A percentile compares a stretch with the other conserved stretches of the same genome.
Conservation (phyloP, 2,329 filamentous ascomycete genomes). For the Colletotrichum musicola region DNA sequence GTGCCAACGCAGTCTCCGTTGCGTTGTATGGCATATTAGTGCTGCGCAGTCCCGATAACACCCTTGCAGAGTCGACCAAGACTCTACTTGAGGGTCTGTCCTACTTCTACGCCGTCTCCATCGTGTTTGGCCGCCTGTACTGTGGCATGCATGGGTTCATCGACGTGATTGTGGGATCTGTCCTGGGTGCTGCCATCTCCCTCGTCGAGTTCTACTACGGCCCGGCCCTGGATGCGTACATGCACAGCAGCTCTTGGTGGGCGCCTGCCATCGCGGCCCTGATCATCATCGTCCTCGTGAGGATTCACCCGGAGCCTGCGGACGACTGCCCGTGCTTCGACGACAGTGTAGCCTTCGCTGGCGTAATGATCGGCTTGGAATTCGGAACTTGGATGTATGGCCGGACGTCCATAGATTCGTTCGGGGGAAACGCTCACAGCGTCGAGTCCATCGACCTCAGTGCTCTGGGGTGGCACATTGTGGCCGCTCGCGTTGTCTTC, state of each 20-base stretch:
- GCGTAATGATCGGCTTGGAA: conserved; percentile 87
- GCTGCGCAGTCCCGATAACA: conserved; percentile 74
- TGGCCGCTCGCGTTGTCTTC: conserved; percentile 76
- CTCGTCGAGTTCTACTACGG: conserved; percentile 72
- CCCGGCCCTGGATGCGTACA: conserved; percentile 75
- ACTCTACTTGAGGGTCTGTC: conserved; percentile 75
- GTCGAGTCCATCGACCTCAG: conserved; percentile 74
- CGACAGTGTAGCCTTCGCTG: conserved; percentile 93
- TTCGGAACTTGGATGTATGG: conserved; percentile 87
- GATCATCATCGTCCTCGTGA: conserved; percentile 79
- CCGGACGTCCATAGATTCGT: conserved; percentile 61
- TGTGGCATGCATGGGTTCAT: conserved; percentile 99
- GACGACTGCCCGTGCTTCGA: conserved; percentile 98
- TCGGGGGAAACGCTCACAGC: conserved; percentile 57
- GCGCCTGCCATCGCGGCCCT: conserved; percentile 74
- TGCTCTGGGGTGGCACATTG: conserved; percentile 74
- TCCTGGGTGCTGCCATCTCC: conserved; percentile 77
- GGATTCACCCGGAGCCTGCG: conserved; percentile 93
- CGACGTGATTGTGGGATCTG: conserved; percentile 85
- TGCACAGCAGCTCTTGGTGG: conserved; percentile 74
- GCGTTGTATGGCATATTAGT: conserved; percentile 84
- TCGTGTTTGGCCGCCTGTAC: conserved; percentile 91
- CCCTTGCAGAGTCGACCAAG: conserved; percentile 70
- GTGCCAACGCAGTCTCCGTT: conserved; percentile 95
- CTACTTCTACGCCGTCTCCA: conserved; percentile 90